Evolutionary conservation across 1,139 yeast species (phyloP).

Genomic region (Kodamaea suecica): DNA sequence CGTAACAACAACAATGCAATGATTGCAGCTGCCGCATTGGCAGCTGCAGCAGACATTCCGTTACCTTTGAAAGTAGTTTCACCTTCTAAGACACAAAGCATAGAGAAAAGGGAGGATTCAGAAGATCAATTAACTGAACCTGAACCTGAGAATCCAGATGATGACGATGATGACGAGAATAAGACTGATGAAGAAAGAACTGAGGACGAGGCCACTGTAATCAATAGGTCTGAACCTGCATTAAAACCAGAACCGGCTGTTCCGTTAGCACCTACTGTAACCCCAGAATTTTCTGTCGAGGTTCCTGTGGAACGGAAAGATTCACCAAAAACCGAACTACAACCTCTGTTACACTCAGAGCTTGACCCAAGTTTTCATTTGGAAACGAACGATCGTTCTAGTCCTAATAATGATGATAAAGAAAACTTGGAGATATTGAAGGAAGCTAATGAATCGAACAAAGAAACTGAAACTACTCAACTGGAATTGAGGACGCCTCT

Average conservation of each 20-base stretch:
- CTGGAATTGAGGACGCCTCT: not conserved
- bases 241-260: too few relatives aligned
- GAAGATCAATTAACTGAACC: slow-evolving; percentile 14
- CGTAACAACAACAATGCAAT: slow-evolving; percentile 48
- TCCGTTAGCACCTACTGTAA: too few relatives aligned
- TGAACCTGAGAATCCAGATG: slow-evolving; percentile 10
- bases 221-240: too few relatives aligned
- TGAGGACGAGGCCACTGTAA: slow-evolving; percentile 17
- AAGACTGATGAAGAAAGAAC: slow-evolving; percentile 17
- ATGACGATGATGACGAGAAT: slow-evolving; percentile 12
- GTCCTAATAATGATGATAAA: too few relatives aligned
- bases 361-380: too few relatives aligned
- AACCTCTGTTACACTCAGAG: too few relatives aligned
- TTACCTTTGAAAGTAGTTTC: slow-evolving; percentile 38
- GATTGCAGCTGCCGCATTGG: slow-evolving; percentile 69
- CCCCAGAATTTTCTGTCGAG: not conserved
- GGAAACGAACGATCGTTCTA: too few relatives aligned
- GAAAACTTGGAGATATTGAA: too few relatives aligned
- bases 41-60: slow-evolving; percentile 69
- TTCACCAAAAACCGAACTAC: too few relatives aligned
- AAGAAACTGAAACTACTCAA: too few relatives aligned
- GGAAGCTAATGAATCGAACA: too few relatives aligned
- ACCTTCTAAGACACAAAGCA: slow-evolving; percentile 8
- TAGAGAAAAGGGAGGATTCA: slow-evolving; percentile 10
- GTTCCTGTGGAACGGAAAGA: not conserved